Conservation (phyloP, 1,139 yeast genomes). For the Pichia sp. region DNA sequence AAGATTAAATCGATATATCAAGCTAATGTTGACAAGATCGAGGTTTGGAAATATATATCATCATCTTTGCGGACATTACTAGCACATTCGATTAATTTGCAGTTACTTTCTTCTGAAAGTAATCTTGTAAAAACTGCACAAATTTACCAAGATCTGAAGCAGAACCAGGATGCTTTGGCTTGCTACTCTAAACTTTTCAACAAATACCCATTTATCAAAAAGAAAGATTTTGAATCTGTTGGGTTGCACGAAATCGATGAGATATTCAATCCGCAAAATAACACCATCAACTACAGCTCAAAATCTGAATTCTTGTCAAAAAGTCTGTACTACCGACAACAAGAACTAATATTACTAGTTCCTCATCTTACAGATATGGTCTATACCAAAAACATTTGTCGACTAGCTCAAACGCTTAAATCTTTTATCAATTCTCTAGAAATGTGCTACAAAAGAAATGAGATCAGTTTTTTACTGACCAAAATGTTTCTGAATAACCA, state of each 20-base stretch:
- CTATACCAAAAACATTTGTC: conserved; percentile 18
- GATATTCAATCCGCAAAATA: neutral
- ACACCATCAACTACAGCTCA: neutral
- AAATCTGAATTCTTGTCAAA: conserved; percentile 19
- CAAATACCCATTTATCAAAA: conserved; percentile 8
- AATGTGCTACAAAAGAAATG: conserved; percentile 24
- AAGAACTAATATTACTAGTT: conserved; percentile 16
- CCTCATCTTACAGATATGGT: conserved; percentile 14
- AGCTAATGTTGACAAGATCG: conserved; percentile 38
- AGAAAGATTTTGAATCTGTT: conserved; percentile 8
- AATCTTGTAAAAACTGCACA: conserved; percentile 21
- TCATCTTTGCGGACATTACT: conserved; percentile 48
- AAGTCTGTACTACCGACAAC: conserved; percentile 20
- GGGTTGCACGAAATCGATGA: neutral
- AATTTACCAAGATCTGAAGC: conserved; percentile 25
- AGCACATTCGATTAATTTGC: conserved; percentile 50
- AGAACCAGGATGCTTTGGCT: conserved; percentile 24
- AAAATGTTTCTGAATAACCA: conserved; percentile 11
- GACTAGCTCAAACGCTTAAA: conserved; percentile 19
- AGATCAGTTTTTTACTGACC: conserved; percentile 18
- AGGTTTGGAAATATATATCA: conserved; percentile 47
- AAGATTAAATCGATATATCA: conserved; percentile 40
- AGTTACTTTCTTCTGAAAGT: conserved; percentile 33
- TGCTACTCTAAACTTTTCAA: conserved; percentile 22
- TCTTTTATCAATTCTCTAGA: conserved; percentile 24